These are phyloP conservation scores for Trypethelium eluteriae DNA, from an alignment of 495 filamentous ascomycete genomes.

Conservation along the genomic window DNA sequence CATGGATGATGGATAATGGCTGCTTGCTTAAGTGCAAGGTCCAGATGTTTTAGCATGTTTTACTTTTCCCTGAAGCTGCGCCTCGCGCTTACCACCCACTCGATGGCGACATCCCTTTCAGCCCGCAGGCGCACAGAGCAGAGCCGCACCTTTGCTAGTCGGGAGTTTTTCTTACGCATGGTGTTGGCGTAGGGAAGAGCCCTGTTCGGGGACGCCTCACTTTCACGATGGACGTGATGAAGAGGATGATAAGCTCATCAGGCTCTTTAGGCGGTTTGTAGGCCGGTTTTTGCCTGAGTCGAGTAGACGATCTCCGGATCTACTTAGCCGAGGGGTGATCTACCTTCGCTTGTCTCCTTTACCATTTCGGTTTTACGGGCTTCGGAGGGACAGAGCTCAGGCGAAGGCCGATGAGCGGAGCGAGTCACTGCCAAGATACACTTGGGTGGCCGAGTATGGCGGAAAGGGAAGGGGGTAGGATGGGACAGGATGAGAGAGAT, in stretches of 20 bases:
- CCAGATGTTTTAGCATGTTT: neutral
- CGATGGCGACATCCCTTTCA: neutral
- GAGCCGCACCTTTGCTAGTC: neutral
- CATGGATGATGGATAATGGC: neutral
- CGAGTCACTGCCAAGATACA: too few species aligned
- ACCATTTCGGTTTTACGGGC: neutral
- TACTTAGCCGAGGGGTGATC: neutral
- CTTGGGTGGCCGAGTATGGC: too few species aligned
- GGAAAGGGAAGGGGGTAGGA: too few species aligned
- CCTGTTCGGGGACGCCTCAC: neutral
- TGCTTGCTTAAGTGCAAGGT: neutral
- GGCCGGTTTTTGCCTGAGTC: neutral
- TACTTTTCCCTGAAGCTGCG: neutral
- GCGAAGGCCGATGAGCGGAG: neutral
- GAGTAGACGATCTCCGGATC: constrained; percentile 9
- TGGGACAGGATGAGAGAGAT: too few species aligned
- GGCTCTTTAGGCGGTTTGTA: neutral
- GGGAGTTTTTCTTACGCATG: constrained; percentile 7
- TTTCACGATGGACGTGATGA: neutral
- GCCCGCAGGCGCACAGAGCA: constrained; percentile 2
- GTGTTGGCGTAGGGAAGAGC: constrained; percentile 7
- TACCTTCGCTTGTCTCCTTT: constrained; percentile 5
- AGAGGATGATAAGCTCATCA: neutral
- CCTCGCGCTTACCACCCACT: neutral
- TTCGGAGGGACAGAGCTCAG: neutral